These are phyloP conservation scores for Lecanicillium sp. DNA, from an alignment of 2,329 filamentous ascomycete species.

Conservation along the genomic window DNA sequence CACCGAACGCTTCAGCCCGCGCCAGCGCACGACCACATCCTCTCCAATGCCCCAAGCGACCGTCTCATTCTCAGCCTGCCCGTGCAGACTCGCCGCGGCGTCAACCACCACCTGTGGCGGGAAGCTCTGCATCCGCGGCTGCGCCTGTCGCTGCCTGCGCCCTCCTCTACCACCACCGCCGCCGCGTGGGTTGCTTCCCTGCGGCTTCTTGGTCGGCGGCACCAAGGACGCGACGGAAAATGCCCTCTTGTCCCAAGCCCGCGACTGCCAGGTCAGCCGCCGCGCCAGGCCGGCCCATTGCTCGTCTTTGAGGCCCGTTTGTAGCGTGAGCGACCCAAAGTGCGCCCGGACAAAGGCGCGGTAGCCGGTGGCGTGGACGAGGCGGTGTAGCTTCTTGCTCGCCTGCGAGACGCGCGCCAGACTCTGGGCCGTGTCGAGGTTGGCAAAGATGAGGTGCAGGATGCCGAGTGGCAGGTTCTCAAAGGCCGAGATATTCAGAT, in stretches of 20 bases:
- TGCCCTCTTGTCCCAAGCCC: conserved; percentile 35
- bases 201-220: not conserved
- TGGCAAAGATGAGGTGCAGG: conserved; percentile 29
- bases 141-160: conserved; percentile 8
- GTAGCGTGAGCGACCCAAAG: conserved; percentile 27
- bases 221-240: conserved; percentile 17
- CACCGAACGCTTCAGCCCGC: conserved; percentile 15
- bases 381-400: conserved; percentile 24
- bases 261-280: conserved; percentile 32
- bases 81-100: conserved; percentile 1
- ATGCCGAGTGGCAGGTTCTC: conserved; percentile 32
- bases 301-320: conserved; percentile 11
- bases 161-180: conserved; percentile 7
- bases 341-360: conserved; percentile 30
- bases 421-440: conserved; percentile 33
- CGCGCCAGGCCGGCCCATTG: conserved; percentile 27
- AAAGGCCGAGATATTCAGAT: conserved; percentile 13
- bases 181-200: not conserved
- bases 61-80: conserved; percentile 22
- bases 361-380: conserved; percentile 32
- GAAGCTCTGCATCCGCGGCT: conserved; percentile 8
- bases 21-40: conserved; percentile 32
- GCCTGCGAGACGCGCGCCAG: conserved; percentile 25
- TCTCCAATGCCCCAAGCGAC: conserved; percentile 39
- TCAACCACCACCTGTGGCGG: conserved; percentile 6